Evolutionary conservation across 2,329 filamentous ascomycete genomes (phyloP), one percentile per base, ranked within the genome.

Genomic region (Biscogniauxia mediterranea): DNA sequence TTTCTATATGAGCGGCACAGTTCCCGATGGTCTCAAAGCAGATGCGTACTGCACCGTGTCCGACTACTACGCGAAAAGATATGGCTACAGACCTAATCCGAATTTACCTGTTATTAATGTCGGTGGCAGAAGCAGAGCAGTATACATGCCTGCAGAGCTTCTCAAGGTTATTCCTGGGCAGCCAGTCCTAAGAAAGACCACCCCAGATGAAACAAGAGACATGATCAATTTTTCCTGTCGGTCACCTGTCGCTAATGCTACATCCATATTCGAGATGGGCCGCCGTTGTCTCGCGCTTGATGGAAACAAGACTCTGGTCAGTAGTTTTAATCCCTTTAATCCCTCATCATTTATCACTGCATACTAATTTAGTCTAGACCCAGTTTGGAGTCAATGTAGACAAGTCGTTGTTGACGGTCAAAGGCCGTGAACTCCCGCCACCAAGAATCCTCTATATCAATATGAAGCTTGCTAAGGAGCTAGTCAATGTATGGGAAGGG

Each of bases 171-270:
- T 86, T 8, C 80, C 84, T 1, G 90, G 89, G 0, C 91, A 95
- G 69, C 74, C 83, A 0, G 80, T 87, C 21, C 85, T 83, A 49
- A 77, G 82, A 3, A 86, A 87, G 68, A 78, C 93, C 17, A 81
- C 73, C 0, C 78, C 81, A 0, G 74, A 79, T 0, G 89, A 94
- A 70, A 90, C 89, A 0, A 79, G 82, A 0, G 69, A 77, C 0
- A 93, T 95, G 91, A 86, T 94, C 53, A 76, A 77, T 0, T 91
- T 92, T 71, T 89, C 92, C 1, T 91, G 89, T 59, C 83, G 89
- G 3, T 77, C 77, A 0, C 91, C 91, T 0, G 80, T 81, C 1
- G 77, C 82, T 5, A 96, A 94, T 65, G 90, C 88, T 0, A 71
- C 80, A 1, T 89, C 88, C 0, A 89, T 95, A 67, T 80, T 83